These are phyloP conservation scores for Abrus precatorius DNA, from an alignment of 306 rosid species.

Conservation along the genomic window DNA sequence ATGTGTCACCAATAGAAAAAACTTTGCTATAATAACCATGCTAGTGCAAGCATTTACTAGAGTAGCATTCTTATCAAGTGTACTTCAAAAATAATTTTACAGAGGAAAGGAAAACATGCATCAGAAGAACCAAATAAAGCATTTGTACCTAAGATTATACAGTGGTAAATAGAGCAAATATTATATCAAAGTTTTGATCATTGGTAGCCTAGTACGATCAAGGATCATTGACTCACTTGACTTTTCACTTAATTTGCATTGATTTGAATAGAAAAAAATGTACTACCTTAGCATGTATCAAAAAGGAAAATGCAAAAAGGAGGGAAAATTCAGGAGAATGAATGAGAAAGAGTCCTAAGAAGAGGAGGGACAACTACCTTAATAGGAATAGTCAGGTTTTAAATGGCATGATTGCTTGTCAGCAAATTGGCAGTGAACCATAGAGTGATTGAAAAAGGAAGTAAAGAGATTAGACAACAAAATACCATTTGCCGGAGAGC, in stretches of 20 bases:
- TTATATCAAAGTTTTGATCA: neutral
- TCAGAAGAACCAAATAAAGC: conserved; percentile 26
- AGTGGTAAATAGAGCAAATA: conserved; percentile 1
- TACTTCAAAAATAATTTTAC: neutral
- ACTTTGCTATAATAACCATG: conserved; percentile 13
- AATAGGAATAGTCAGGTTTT: conserved; percentile 7
- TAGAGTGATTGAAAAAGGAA: neutral
- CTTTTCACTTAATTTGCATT: conserved; percentile 1
- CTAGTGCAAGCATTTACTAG: conserved; percentile 10
- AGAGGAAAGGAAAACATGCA: conserved; percentile 14
- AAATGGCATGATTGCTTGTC: conserved; percentile 29
- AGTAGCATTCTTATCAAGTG: conserved; percentile 19
- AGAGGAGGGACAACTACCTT: neutral
- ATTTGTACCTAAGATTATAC: neutral
- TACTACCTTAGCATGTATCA: neutral
- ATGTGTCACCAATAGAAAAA: conserved; percentile 15
- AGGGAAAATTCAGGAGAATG: neutral
- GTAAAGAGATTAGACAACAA: conserved; percentile 30
- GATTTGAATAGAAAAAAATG: conserved; percentile 20
- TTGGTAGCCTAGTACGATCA: neutral
- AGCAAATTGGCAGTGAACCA: conserved; percentile 21
- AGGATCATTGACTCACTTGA: conserved; percentile 23
- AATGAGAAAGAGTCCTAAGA: conserved; percentile 7
- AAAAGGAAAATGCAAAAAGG: conserved; percentile 8
- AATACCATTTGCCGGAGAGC: conserved; percentile 80